phyloP scores from a whole-genome alignment of 768 basidiomycete genomes.

The Lactifluus volemus region DNA sequence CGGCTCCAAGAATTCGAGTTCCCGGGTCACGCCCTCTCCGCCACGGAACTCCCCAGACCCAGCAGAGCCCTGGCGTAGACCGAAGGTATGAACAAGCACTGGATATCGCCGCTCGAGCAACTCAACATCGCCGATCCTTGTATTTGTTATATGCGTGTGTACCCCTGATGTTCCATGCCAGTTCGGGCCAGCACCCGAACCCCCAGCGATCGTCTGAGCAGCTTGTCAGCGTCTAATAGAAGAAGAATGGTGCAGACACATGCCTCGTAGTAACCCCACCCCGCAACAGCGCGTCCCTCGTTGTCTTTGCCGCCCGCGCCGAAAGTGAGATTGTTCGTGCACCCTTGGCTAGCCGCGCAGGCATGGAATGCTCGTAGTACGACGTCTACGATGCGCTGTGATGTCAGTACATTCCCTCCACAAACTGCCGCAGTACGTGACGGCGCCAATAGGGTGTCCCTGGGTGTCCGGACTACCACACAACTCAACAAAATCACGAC shows the following conservation, averaged over 20 bases:
- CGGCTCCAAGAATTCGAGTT: slow-evolving; percentile 71
- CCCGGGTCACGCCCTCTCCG: slow-evolving; percentile 78
- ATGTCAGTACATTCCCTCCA: slow-evolving; percentile 87
- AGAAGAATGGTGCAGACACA: slow-evolving; percentile 11
- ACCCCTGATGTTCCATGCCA: slow-evolving; percentile 95
- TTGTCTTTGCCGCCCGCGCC: slow-evolving; percentile 82
- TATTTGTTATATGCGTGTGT: slow-evolving; percentile 91
- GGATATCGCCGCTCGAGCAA: slow-evolving; percentile 92
- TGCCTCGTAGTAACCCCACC: slow-evolving; percentile 90
- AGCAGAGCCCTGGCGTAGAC: slow-evolving; percentile 57
- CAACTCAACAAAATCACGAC: slow-evolving; percentile 9
- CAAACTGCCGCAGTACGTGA: slow-evolving; percentile 86
- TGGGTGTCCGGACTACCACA: slow-evolving; percentile 62
- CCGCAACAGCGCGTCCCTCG: slow-evolving; percentile 62
- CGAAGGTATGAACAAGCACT: slow-evolving; percentile 80
- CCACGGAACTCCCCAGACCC: slow-evolving; percentile 68
- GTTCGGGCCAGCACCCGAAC: slow-evolving; percentile 78
- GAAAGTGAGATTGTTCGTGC: slow-evolving; percentile 90
- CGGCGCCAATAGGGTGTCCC: slow-evolving; percentile 70
- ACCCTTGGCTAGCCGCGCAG: slow-evolving; percentile 87
- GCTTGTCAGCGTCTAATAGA: background rate
- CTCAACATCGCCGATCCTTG: slow-evolving; percentile 88
- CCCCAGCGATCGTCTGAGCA: slow-evolving; percentile 82
- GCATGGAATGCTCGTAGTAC: slow-evolving; percentile 90
- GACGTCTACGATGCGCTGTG: slow-evolving; percentile 91